Percentiles rank a stretch among this genome's conserved stretches.
These are phyloP conservation scores for Trichoderma asperelloides DNA, from an alignment of 495 filamentous ascomycete species.

Conservation along the genomic window DNA sequence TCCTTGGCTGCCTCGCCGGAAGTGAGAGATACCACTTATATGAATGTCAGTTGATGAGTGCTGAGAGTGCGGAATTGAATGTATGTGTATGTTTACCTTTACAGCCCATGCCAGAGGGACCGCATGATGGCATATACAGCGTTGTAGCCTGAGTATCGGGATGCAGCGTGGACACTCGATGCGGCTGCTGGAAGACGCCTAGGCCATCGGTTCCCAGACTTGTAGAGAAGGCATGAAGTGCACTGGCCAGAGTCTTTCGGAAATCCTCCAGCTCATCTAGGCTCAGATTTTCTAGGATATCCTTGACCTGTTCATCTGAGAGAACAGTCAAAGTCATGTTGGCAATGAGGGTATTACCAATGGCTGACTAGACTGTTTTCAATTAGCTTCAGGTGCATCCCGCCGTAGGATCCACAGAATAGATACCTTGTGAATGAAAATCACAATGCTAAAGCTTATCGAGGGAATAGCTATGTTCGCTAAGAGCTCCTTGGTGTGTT, in stretches of 20 bases:
- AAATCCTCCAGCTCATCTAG: constrained; percentile 58
- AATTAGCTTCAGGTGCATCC: too few relatives aligned
- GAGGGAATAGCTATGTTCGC: not conserved
- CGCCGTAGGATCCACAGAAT: not conserved
- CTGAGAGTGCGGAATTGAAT: not conserved
- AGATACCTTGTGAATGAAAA: not conserved
- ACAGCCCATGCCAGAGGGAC: constrained; percentile 35
- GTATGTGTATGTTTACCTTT: constrained; percentile 30
- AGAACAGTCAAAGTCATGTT: constrained; percentile 72
- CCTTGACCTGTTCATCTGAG: constrained; percentile 57
- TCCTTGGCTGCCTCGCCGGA: constrained; percentile 15
- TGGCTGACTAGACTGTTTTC: not conserved
- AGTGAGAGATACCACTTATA: constrained; percentile 30
- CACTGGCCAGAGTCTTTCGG: constrained; percentile 55
- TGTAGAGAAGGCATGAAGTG: constrained; percentile 76
- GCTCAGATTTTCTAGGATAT: constrained; percentile 62
- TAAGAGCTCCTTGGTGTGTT: not conserved
- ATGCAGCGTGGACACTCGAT: constrained; percentile 58
- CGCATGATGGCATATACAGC: constrained; percentile 82
- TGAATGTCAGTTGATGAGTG: constrained; percentile 2
- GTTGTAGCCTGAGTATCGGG: constrained; percentile 65
- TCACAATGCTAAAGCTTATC: not conserved
- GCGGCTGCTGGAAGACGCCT: constrained; percentile 58
- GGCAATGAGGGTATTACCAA: not conserved
- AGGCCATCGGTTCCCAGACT: constrained; percentile 43